phyloP scores from a whole-genome alignment of 1,139 yeast species.

The Eremothecium gossypii region DNA sequence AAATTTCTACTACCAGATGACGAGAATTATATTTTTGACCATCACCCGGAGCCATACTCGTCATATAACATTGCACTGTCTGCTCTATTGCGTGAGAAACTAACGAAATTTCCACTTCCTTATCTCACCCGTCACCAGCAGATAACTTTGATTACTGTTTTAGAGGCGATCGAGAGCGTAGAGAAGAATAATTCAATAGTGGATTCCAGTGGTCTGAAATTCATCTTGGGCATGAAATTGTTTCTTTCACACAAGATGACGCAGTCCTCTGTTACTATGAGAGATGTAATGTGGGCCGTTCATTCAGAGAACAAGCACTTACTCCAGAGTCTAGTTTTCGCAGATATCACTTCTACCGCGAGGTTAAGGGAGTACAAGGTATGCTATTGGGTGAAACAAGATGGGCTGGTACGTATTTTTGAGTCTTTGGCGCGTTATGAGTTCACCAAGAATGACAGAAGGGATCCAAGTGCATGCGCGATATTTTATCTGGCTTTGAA shows the following conservation, averaged over 20 bases:
- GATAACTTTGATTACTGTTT: conserved; percentile 62
- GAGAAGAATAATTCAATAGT: conserved; percentile 41
- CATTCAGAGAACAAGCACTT: conserved; percentile 74
- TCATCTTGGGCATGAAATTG: conserved; percentile 62
- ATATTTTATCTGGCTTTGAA: conserved; percentile 68
- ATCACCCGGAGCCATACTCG: conserved; percentile 35
- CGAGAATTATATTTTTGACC: conserved; percentile 16
- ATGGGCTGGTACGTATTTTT: conserved; percentile 41
- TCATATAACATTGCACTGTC: conserved; percentile 40
- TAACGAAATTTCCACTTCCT: conserved; percentile 62
- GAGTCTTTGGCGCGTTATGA: conserved; percentile 67
- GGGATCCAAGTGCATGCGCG: conserved; percentile 71
- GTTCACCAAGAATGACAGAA: conserved; percentile 35
- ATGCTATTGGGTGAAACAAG: conserved; percentile 62
- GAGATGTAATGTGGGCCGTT: conserved; percentile 83
- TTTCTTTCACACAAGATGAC: conserved; percentile 46
- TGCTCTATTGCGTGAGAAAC: conserved; percentile 45
- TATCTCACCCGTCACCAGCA: conserved; percentile 87
- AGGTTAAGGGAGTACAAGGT: conserved; percentile 54
- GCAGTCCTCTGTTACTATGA: conserved; percentile 50
- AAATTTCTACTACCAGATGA: conserved; percentile 26
- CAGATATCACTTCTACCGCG: conserved; percentile 50
- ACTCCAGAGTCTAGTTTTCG: conserved; percentile 47
- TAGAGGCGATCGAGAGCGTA: conserved; percentile 53
- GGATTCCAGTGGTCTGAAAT: conserved; percentile 67